phyloP scores from a whole-genome alignment of 495 filamentous ascomycete genomes.

The Astrothelium macrocarpum region DNA sequence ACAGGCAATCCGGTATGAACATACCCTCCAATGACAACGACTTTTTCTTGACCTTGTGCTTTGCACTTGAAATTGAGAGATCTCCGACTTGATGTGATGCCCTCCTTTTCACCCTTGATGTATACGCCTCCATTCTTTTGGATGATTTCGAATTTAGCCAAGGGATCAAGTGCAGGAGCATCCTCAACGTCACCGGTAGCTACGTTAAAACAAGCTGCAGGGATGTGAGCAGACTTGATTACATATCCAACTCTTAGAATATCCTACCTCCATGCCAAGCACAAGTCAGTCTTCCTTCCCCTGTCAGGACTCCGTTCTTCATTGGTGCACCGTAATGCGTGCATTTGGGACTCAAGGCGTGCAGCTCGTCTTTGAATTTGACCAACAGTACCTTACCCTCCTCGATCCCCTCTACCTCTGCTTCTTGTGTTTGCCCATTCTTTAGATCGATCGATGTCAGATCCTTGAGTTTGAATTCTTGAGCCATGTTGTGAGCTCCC shows the following conservation, averaged over 20 bases:
- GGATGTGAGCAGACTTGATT: constrained; percentile 11
- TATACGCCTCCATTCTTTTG: constrained; percentile 77
- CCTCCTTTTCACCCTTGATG: constrained; percentile 66
- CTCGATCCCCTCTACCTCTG: constrained; percentile 78
- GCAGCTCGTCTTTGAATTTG: constrained; percentile 60
- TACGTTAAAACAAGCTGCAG: constrained; percentile 78
- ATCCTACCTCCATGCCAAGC: constrained; percentile 84
- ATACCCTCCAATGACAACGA: constrained; percentile 79
- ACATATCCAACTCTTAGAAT: background rate
- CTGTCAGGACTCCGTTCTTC: constrained; percentile 69
- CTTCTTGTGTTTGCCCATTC: constrained; percentile 75
- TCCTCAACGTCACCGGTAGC: constrained; percentile 89
- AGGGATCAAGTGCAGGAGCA: constrained; percentile 74
- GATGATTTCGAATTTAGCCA: constrained; percentile 68
- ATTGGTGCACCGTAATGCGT: constrained; percentile 92
- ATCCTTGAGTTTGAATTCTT: constrained; percentile 82
- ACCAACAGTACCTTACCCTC: constrained; percentile 78
- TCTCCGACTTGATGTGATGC: constrained; percentile 68
- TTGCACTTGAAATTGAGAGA: constrained; percentile 64
- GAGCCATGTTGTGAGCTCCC: constrained; percentile 36
- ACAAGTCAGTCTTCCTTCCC: constrained; percentile 76
- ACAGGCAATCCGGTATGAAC: constrained; percentile 15
- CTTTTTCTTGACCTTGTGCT: constrained; percentile 52
- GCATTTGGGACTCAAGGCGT: constrained; percentile 77
- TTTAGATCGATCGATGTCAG: constrained; percentile 61